phyloP scores from a whole-genome alignment of 2,329 filamentous ascomycete genomes.

The Pseudonectria buxi region DNA sequence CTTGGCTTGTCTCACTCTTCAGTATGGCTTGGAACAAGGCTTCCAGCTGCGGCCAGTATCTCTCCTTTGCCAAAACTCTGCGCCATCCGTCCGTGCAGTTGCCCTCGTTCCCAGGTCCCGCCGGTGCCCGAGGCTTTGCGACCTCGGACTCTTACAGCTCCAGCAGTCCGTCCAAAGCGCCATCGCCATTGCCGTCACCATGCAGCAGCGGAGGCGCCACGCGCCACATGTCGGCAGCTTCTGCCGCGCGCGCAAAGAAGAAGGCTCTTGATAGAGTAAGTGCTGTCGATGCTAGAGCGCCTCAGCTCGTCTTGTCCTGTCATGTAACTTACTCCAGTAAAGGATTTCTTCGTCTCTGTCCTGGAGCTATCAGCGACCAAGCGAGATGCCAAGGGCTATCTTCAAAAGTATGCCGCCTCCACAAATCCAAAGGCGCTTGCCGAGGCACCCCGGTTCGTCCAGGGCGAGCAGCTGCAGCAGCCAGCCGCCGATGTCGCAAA shows the following conservation, averaged over 20 bases:
- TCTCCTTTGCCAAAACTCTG: conserved; percentile 4
- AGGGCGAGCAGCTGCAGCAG: conserved; percentile 21
- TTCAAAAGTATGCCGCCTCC: conserved; percentile 65
- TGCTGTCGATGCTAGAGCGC: too few species aligned
- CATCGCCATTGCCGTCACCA: conserved; percentile 5
- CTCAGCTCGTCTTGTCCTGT: neutral
- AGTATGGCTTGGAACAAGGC: conserved; percentile 36
- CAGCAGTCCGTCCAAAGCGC: conserved; percentile 6
- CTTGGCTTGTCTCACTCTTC: conserved; percentile 11
- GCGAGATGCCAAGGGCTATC: conserved; percentile 84
- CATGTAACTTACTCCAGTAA: neutral
- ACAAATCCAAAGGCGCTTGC: conserved; percentile 20
- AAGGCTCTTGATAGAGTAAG: conserved; percentile 27
- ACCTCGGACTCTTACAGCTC: conserved; percentile 7
- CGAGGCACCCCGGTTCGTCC: conserved; percentile 28
- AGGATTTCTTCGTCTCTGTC: conserved; percentile 83
- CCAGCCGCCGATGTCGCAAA: conserved; percentile 12
- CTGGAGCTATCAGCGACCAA: conserved; percentile 86
- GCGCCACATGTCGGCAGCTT: conserved; percentile 24
- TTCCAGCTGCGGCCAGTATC: conserved; percentile 19
- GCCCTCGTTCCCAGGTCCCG: neutral
- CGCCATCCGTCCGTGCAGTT: too few species aligned
- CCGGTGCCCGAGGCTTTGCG: too few species aligned
- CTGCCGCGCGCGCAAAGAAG: conserved; percentile 24
- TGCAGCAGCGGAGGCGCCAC: conserved; percentile 10